Conservation (phyloP, 1,139 yeast species). For the Protomyces lactucae-debilis region DNA sequence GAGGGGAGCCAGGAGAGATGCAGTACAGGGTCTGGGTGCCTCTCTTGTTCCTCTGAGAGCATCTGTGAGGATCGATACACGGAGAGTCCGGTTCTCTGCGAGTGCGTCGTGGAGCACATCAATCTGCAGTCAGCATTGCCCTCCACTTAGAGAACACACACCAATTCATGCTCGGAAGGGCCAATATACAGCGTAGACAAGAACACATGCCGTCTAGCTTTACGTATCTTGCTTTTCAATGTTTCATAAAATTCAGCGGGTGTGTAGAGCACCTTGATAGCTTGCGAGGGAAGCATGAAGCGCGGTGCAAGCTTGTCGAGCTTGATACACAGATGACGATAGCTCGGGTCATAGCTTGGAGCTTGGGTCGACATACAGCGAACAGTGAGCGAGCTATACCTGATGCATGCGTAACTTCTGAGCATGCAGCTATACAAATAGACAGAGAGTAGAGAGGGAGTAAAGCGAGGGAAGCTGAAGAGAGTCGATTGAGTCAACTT, state of each 20-base stretch:
- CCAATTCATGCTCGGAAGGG: constrained; percentile 66
- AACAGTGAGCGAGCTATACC: not conserved
- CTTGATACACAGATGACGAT: constrained; percentile 14
- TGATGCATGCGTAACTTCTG: not conserved
- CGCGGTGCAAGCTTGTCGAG: constrained; percentile 30
- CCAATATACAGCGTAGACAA: constrained; percentile 86
- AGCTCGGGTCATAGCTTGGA: constrained; percentile 9
- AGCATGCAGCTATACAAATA: not conserved
- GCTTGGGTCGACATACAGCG: not conserved
- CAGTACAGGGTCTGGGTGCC: constrained; percentile 73
- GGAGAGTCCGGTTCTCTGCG: constrained; percentile 52
- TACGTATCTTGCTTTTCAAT: constrained; percentile 44
- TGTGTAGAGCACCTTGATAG: constrained; percentile 57
- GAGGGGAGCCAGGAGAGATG: constrained; percentile 64
- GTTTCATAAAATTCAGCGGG: constrained; percentile 68
- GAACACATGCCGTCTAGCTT: constrained; percentile 59
- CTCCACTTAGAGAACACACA: constrained; percentile 24
- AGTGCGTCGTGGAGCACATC: constrained; percentile 59
- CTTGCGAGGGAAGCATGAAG: constrained; percentile 44
- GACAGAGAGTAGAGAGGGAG: too few species aligned
- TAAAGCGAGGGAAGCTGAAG: too few species aligned
- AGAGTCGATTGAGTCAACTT: too few species aligned
- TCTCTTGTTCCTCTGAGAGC: constrained; percentile 92
- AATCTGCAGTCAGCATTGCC: constrained; percentile 36
- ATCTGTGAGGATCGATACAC: constrained; percentile 72